Conservation (phyloP, 1,284 basidiomycete species). For the Puccinia brachypodii region DNA sequence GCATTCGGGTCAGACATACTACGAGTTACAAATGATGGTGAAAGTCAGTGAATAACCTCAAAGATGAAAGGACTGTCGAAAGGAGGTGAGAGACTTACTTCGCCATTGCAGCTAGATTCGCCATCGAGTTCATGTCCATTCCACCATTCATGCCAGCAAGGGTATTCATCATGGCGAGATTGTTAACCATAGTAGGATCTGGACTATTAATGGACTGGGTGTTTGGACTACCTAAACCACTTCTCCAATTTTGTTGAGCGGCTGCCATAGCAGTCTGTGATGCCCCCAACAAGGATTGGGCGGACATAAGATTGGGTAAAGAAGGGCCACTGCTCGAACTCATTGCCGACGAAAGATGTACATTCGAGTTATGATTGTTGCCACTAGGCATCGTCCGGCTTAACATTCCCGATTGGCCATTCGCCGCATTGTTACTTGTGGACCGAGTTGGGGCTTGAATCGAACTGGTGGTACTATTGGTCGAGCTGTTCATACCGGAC, state of each 20-base stretch:
- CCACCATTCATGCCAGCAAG: slow-evolving; percentile 38
- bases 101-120: slow-evolving; percentile 37
- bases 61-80: neutral
- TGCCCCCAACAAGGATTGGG: slow-evolving; percentile 49
- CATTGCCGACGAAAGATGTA: slow-evolving; percentile 5
- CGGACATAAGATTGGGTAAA: slow-evolving; percentile 48
- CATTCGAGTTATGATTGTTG: slow-evolving; percentile 16
- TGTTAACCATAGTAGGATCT: slow-evolving; percentile 26
- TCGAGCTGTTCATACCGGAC: slow-evolving; percentile 31
- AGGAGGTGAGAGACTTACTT: slow-evolving; percentile 20
- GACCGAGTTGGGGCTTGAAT: neutral
- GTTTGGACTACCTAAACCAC: slow-evolving; percentile 50
- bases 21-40: no score
- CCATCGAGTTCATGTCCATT: slow-evolving; percentile 22
- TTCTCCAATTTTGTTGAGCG: slow-evolving; percentile 56
- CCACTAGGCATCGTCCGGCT: slow-evolving; percentile 10
- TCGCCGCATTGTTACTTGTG: neutral
- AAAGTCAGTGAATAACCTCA: no score
- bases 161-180: slow-evolving; percentile 39
- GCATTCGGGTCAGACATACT: slow-evolving; percentile 36
- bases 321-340: slow-evolving; percentile 2
- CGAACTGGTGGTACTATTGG: neutral
- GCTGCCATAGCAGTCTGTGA: slow-evolving; percentile 54
- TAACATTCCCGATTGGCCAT: neutral
- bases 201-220: neutral